Percentiles rank a stretch among this genome's conserved stretches.
Evolutionary conservation across 495 filamentous ascomycete species (phyloP).

Genomic region (Friedmanniomyces simplex): DNA sequence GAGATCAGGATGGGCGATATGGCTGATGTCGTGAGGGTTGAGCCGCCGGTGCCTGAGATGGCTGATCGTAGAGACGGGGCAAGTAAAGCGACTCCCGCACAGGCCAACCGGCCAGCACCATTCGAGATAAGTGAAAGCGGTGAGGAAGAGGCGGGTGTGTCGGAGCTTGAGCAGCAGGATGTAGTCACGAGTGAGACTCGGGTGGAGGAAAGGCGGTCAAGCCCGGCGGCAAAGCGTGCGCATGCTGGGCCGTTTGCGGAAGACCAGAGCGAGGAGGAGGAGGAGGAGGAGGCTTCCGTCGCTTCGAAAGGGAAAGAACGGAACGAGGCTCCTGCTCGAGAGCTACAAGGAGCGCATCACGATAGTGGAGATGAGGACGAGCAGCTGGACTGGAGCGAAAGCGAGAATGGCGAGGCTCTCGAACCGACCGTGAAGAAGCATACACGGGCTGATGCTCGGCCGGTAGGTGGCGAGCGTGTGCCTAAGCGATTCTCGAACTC

Average conservation of each 20-base stretch:
- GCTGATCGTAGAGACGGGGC: background rate
- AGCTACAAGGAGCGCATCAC: background rate
- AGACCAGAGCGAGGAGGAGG: background rate
- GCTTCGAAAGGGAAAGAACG: too few relatives aligned
- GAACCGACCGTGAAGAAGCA: slow-evolving; percentile 15
- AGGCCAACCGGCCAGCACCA: background rate
- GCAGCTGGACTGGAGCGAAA: slow-evolving; percentile 33
- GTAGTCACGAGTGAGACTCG: background rate
- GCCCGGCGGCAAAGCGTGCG: background rate
- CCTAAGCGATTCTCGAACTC: slow-evolving; percentile 18
- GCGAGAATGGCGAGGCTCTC: slow-evolving; percentile 26
- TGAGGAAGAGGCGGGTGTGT: background rate
- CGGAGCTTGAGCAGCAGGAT: background rate
- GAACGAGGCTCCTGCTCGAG: background rate
- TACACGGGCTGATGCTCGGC: slow-evolving; percentile 9
- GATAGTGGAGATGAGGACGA: slow-evolving; percentile 20
- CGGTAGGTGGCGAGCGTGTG: slow-evolving; percentile 7
- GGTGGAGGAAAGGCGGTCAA: background rate
- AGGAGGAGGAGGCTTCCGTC: background rate
- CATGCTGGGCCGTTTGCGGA: background rate
- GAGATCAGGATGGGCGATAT: slow-evolving; percentile 35
- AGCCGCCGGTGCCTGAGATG: slow-evolving; percentile 29
- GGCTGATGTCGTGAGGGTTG: slow-evolving; percentile 31
- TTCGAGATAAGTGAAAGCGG: slow-evolving; percentile 2
- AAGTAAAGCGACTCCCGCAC: background rate